Evolutionary conservation across 495 filamentous ascomycete genomes (phyloP).

Genomic region (Aspergillus nidulans): DNA sequence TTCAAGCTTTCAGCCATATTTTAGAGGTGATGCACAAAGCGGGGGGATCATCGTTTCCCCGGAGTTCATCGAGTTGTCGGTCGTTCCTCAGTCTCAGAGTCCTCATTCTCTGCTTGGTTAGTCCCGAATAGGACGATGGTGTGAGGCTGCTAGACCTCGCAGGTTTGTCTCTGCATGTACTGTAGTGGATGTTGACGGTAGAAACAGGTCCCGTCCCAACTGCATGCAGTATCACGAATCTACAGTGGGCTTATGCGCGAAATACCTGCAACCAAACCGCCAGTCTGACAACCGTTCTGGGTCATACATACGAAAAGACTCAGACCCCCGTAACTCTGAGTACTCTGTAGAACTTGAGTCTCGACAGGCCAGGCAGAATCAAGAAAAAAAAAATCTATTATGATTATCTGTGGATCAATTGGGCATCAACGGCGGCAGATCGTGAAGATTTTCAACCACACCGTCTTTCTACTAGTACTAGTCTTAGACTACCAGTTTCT

Average conservation of each 20-base stretch:
- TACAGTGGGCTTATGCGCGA: not conserved
- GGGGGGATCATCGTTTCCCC: slow-evolving; percentile 3
- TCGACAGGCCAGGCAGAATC: no score
- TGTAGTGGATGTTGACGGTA: not conserved
- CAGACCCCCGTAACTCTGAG: not conserved
- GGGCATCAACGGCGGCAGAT: not conserved
- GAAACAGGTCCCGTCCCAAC: no score
- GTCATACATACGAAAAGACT: not conserved
- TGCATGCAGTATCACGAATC: not conserved
- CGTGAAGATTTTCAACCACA: not conserved
- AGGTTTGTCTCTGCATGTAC: not conserved
- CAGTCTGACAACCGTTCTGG: no score
- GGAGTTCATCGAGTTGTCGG: not conserved
- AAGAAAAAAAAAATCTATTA: not conserved
- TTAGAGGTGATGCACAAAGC: not conserved
- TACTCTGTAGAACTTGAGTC: no score
- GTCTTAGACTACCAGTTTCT: not conserved
- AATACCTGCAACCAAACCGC: no score
- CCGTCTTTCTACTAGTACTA: not conserved
- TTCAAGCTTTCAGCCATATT: not conserved
- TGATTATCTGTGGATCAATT: not conserved
- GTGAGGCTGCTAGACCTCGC: not conserved
- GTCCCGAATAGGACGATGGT: no score
- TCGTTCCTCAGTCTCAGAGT: not conserved
- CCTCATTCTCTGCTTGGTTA: no score